Percentiles rank a stretch among this genome's conserved stretches.
Evolutionary conservation across 2,329 filamentous ascomycete genomes (phyloP).

Genomic region (Sporothrix protearum): DNA sequence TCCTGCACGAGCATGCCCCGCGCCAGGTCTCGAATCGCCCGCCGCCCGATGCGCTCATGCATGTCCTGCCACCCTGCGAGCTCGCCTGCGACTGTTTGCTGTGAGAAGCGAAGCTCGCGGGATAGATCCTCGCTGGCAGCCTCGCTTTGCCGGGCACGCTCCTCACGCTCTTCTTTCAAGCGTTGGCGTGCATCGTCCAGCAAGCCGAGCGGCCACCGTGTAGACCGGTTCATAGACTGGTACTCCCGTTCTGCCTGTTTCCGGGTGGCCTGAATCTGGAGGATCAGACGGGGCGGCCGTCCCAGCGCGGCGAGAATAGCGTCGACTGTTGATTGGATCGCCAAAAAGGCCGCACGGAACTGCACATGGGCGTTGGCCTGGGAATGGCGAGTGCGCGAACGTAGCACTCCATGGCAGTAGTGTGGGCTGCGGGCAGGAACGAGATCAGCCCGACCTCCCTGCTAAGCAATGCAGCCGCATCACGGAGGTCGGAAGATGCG

Average conservation of each 20-base stretch:
- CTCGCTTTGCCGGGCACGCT: constrained; percentile 67
- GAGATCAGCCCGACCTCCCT: constrained; percentile 52
- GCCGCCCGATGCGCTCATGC: constrained; percentile 71
- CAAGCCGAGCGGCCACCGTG: constrained; percentile 75
- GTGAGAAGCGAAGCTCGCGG: constrained; percentile 82
- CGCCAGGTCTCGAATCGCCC: constrained; percentile 72
- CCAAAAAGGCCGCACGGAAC: constrained; percentile 73
- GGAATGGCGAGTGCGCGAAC: constrained; percentile 59
- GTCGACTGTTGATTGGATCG: constrained; percentile 77
- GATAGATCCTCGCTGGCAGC: constrained; percentile 70
- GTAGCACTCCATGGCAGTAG: constrained; percentile 69
- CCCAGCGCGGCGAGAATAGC: constrained; percentile 77
- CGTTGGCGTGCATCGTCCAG: constrained; percentile 84
- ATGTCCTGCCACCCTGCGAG: constrained; percentile 91
- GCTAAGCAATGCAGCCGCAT: constrained; percentile 53
- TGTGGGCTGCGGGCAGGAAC: constrained; percentile 66
- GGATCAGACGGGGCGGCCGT: constrained; percentile 73
- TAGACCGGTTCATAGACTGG: constrained; percentile 67
- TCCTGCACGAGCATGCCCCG: constrained; percentile 76
- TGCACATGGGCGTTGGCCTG: constrained; percentile 69
- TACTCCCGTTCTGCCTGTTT: constrained; percentile 75
- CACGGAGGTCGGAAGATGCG: constrained; percentile 61
- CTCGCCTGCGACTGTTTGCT: constrained; percentile 88
- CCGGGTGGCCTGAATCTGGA: constrained; percentile 68
- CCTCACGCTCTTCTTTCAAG: constrained; percentile 78